Conservation (phyloP, 1,284 basidiomycete genomes). For the Thecaphora thlaspeos region DNA sequence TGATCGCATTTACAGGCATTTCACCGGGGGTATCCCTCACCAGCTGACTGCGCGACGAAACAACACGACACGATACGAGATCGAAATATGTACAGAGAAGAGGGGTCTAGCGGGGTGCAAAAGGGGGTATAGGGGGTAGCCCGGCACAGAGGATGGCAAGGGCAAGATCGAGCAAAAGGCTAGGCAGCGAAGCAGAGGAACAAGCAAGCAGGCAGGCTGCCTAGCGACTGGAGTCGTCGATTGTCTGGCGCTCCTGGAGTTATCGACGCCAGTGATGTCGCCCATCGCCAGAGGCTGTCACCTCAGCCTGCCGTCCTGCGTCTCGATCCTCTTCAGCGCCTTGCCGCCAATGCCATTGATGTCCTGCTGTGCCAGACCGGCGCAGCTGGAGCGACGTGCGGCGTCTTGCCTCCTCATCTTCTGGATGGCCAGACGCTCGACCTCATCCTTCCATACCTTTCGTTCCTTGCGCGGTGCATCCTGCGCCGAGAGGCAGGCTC, state of each 20-base stretch:
- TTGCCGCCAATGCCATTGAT: neutral
- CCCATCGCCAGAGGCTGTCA: neutral
- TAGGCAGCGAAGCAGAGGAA: too few species aligned
- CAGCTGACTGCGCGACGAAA: too few species aligned
- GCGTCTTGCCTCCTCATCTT: neutral
- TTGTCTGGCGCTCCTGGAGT: too few species aligned
- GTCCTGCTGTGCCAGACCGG: neutral
- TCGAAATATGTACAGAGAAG: too few species aligned
- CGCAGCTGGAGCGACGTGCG: neutral
- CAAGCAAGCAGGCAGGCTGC: too few species aligned
- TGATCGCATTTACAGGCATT: neutral
- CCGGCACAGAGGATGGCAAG: too few species aligned
- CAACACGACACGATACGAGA: too few species aligned
- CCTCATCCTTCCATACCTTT: conserved; percentile 1
- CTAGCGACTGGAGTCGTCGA: too few species aligned
- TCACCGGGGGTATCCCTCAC: neutral
- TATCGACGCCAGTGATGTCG: too few species aligned
- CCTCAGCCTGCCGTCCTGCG: neutral
- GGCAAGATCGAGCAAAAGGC: too few species aligned
- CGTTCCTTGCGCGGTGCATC: neutral
- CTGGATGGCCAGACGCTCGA: neutral
- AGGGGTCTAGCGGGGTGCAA: too few species aligned
- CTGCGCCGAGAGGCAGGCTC: neutral
- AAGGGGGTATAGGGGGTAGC: too few species aligned
- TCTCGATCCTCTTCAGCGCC: neutral